phyloP scores from a whole-genome alignment of 805 yeast species.

The Ogataea paraovalis region DNA sequence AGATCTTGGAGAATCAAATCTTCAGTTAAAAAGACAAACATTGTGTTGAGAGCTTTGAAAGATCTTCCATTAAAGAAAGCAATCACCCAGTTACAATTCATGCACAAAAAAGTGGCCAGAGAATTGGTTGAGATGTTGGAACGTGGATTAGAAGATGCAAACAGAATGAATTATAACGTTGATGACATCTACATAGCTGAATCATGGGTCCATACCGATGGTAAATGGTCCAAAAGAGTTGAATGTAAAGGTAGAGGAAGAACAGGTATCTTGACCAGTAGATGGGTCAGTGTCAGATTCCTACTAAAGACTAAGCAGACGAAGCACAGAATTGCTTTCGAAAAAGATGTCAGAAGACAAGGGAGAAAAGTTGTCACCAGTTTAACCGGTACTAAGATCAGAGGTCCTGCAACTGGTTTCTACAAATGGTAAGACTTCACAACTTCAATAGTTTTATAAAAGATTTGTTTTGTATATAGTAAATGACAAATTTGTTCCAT shows the following conservation, averaged over 20 bases:
- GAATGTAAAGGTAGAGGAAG: constrained; percentile 92
- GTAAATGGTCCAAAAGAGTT: constrained; percentile 60
- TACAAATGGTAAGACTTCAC: constrained; percentile 46
- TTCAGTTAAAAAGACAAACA: constrained; percentile 84
- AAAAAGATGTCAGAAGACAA: constrained; percentile 44
- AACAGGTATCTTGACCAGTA: constrained; percentile 70
- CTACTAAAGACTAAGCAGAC: constrained; percentile 69
- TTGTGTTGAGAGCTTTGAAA: constrained; percentile 71
- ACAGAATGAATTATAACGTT: constrained; percentile 52
- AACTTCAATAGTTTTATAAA: constrained; percentile 1
- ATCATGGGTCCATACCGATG: constrained; percentile 92
- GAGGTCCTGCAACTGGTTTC: constrained; percentile 47
- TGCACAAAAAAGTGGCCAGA: constrained; percentile 70
- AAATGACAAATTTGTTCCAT: not conserved
- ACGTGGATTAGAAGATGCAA: constrained; percentile 68
- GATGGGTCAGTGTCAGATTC: constrained; percentile 76
- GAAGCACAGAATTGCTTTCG: constrained; percentile 54
- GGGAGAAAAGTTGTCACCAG: constrained; percentile 40
- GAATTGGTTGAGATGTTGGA: constrained; percentile 75
- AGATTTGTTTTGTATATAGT: constrained; percentile 1
- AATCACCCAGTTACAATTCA: constrained; percentile 88
- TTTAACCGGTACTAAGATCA: constrained; percentile 40
- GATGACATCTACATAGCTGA: constrained; percentile 68
- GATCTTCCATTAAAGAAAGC: constrained; percentile 72
- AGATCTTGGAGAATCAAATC: constrained; percentile 79